Base-by-base conservation (phyloP, 768 basidiomycete species). In the Paxillus rubicundulus region DNA sequence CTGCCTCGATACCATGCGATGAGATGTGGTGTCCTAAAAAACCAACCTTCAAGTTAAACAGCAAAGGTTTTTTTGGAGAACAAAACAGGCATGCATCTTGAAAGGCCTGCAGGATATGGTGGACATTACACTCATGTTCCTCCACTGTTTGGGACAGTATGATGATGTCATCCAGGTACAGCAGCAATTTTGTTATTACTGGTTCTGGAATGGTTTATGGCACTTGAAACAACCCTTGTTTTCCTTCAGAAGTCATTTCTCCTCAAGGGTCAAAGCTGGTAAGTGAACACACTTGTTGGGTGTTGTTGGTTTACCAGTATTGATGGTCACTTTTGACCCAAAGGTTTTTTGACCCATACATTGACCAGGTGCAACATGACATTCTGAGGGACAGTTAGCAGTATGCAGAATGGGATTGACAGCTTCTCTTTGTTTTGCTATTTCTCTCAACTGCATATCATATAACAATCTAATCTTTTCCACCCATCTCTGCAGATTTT, bases 11-110 rank as follows among this genome's bases (percentile, higher is more conserved):
- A 0, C 70, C 70, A 9, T 47, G 45, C 0, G 17, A 10, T 0
- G 69, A 67, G 21, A 73, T 66, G 40, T 49, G 45, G 40, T 72
- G 69, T 0, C 70, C 67, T 0, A 70, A 47, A 39, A 73, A 68
- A 12, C 62, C 48, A 9, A 68, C 20, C 30, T 62, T 52, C 2
- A 45, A 45, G 1, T 70, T 64, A 36, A 66, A 61, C 4, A 69
- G 60, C 28, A 52, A 53, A 10, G 57, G 69, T 56, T 74, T 76
- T 9, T 64, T 54, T 1, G 51, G 38, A 5, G 60, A 63, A 16
- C 68, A 59, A 56, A 67, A 74, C 7, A 76, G 60, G 16, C 56
- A 59, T 14, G 70, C 63, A 2, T 49, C 27, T 65, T 59, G 9
- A 2, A 76, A 50, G 0, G 70, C 60, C 1, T 62, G 51, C 3